Conservation (phyloP, 2,329 filamentous ascomycete genomes). For the Fusarium odoratissimum region DNA sequence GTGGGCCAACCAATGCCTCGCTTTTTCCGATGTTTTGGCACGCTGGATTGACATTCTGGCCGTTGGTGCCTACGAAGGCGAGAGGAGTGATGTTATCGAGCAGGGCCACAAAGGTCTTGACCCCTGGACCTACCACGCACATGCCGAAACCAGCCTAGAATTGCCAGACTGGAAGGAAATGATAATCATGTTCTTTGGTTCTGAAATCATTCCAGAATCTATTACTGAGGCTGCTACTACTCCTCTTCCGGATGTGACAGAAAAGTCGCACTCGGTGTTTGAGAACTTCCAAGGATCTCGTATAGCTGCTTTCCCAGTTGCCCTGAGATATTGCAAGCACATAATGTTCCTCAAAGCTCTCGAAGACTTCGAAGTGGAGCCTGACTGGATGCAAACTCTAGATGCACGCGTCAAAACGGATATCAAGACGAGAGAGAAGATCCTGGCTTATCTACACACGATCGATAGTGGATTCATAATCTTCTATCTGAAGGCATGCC, state of each 20-base stretch:
- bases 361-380: constrained; percentile 69
- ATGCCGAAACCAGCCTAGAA: constrained; percentile 55
- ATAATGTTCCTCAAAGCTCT: constrained; percentile 64
- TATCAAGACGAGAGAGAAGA: constrained; percentile 68
- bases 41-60: constrained; percentile 92
- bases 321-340: constrained; percentile 73
- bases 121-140: constrained; percentile 64
- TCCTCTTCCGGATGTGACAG: constrained; percentile 39
- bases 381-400: constrained; percentile 86
- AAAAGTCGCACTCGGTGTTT: constrained; percentile 45
- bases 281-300: constrained; percentile 61
- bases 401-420: constrained; percentile 79
- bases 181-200: constrained; percentile 61
- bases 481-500: constrained; percentile 64
- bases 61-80: constrained; percentile 71
- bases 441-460: constrained; percentile 65
- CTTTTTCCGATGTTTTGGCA: constrained; percentile 80
- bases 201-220: constrained; percentile 46
- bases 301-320: constrained; percentile 71
- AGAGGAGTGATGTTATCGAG: constrained; percentile 86
- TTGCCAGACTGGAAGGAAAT: constrained; percentile 65
- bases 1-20: constrained; percentile 89
- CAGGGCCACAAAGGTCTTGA: constrained; percentile 91
- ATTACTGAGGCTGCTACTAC: constrained; percentile 53
- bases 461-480: constrained; percentile 54